Base-by-base conservation (phyloP, 371 early-diverging fungal genomes). In the Nematocida major region DNA sequence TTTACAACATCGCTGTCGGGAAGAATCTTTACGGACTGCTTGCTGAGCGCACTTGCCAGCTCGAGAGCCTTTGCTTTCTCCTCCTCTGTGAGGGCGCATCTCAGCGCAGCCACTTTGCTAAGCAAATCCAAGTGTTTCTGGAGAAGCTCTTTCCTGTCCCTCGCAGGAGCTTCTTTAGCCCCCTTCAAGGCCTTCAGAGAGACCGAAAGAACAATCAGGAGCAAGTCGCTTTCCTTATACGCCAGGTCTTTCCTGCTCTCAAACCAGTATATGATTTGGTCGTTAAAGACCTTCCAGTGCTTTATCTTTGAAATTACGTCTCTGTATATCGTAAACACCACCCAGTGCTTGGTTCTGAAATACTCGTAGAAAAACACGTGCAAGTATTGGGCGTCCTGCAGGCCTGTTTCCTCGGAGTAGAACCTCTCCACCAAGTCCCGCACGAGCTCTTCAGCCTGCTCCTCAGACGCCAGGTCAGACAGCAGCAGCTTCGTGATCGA, bases 281-380 rank as follows among this genome's bases (percentile, higher is more conserved):
- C 76, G 36, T 73, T 73, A 26, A 73, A 61, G 4, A 73, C 76
- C 49, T 63, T 73, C 76, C 76, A 73, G 65, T 73, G 65, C 34
- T 62, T 63, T 38, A 73, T 47, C 36, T 61, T 30, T 11, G 53
- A 39, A 15, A 73, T 51, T 15, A 65, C 53, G 9, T 36, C 24
- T 0, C 7, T 24, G 49, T 73, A 63, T 15, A 65, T 42, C 15
- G 76, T 26, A 36, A 73, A 73, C 13, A 73, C 62, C 9, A 48
- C 59, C 34, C 40, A 63, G 26, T 48, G 63, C 11, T 61, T 73
- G 7, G 34, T 63, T 63, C 65, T 49, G 40, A 73, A 73, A 38
- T 73, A 73, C 42, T 73, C 62, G 48, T 48, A 39, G 43, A 73
- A 50, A 40, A 73, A 73, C 2, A 73, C 49, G 34, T 73, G 62